phyloP scores from a whole-genome alignment of 345 rosid genomes.

The Arabis alpina region DNA sequence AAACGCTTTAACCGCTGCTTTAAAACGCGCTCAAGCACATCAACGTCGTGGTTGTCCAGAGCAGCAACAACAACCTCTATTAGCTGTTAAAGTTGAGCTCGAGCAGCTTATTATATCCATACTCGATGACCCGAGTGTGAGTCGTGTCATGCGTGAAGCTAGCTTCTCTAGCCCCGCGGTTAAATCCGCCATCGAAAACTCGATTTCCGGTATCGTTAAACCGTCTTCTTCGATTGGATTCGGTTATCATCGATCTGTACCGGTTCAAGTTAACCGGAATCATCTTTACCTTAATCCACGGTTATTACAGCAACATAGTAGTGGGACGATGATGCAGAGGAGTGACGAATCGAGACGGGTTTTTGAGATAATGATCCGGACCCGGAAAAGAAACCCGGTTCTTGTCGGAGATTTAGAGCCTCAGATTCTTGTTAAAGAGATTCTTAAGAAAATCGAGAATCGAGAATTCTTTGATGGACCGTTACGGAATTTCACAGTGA shows the following conservation, averaged over 20 bases:
- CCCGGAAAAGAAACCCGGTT: conserved; percentile 80
- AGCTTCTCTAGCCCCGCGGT: conserved; percentile 97
- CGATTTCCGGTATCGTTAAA: conserved; percentile 50
- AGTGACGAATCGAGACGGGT: conserved; percentile 69
- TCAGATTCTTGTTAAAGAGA: conserved; percentile 66
- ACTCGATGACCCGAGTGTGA: conserved; percentile 97
- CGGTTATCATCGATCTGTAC: conserved; percentile 64
- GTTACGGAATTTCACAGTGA: conserved; percentile 60
- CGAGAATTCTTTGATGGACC: conserved; percentile 67
- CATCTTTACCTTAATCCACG: conserved; percentile 75
- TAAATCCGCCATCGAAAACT: conserved; percentile 87
- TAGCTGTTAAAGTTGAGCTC: conserved; percentile 96
- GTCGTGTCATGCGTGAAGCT: conserved; percentile 97
- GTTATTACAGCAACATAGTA: conserved; percentile 63
- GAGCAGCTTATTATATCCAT: conserved; percentile 96
- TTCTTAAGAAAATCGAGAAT: conserved; percentile 61
- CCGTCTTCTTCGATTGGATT: conserved; percentile 54
- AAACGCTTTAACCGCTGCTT: conserved; percentile 96
- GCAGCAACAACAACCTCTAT: conserved; percentile 94
- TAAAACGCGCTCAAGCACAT: conserved; percentile 97
- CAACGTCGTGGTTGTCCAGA: conserved; percentile 99
- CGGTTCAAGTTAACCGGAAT: conserved; percentile 54
- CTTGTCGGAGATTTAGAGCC: conserved; percentile 90
- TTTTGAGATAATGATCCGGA: conserved; percentile 64
- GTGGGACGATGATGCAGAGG: conserved; percentile 53